A percentile compares a stretch with the other conserved stretches of the same genome.
Evolutionary conservation across 164 flowering plant genomes (phyloP).

Genomic region (Magnolia sinica): DNA sequence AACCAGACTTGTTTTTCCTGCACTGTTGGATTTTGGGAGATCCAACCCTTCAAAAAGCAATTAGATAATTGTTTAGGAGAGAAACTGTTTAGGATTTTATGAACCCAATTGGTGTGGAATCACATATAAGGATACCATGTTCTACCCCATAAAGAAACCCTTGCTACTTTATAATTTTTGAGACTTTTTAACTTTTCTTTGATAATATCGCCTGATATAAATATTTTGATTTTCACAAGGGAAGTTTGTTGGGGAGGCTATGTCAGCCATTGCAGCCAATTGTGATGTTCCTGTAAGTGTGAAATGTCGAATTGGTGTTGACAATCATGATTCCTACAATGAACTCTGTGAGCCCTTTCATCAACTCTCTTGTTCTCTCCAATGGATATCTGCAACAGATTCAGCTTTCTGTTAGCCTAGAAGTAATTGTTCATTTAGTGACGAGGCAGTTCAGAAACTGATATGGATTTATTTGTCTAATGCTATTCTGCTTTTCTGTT

Average conservation of each 20-base stretch:
- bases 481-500: not conserved
- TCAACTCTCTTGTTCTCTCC: not conserved
- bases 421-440: not conserved
- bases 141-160: not conserved
- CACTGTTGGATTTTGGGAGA: not conserved
- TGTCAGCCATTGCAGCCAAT: conserved; percentile 89
- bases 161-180: not conserved
- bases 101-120: not conserved
- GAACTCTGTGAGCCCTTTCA: conserved; percentile 72
- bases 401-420: not conserved
- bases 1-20: not conserved
- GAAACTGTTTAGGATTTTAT: not conserved
- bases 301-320: conserved; percentile 95
- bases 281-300: conserved; percentile 87
- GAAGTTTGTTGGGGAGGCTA: conserved; percentile 95
- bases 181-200: conserved; percentile 6
- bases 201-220: conserved; percentile 30
- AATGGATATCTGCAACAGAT: not conserved
- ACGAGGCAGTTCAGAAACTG: not conserved
- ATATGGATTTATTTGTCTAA: not conserved
- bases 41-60: not conserved
- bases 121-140: not conserved
- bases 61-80: not conserved
- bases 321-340: conserved; percentile 87
- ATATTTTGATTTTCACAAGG: conserved; percentile 41